Evolutionary conservation across 371 early-diverging fungal genomes (phyloP), one percentile per base, ranked within the genome.

Genomic region (Lichtheimia ramosa): DNA sequence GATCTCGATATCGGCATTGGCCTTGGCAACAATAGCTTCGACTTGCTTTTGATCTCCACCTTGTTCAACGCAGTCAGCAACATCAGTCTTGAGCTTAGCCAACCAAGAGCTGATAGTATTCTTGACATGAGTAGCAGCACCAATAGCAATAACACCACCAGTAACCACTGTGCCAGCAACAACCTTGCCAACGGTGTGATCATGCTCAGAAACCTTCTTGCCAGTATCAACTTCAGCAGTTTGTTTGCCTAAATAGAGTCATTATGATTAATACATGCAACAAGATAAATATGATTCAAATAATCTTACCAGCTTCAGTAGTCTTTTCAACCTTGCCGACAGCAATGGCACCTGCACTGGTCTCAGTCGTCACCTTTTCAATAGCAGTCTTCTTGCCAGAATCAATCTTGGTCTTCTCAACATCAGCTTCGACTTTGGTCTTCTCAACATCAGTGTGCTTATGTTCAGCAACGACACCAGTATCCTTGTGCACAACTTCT

Each of bases 91-190:
- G 21, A 46, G 46, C 46, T 46, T n/a, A 21, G 18, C 18, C 18
- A 46, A 18, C 46, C 46, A 46, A 15, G 63, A 59, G 24, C 56
- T 50, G 42, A 75, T 56, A 46, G 73, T 70, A 0, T 62, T 16
- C 23, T 68, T 70, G 42, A 72, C 64, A 55, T 70, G 42, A 2
- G 48, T 57, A 18, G 56, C 61, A 28, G 48, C 61, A 15, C 53
- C 54, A 34, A 60, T 2, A 43, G 27, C 8, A n/a, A n/a, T n/a
- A n/a, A n/a, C n/a, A n/a, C n/a, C n/a, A n/a, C n/a, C 54, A 21
- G 28, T n/a, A 14, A 60, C 54, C 10, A 53, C 28, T 3, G 34
- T 48, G n/a, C 60, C 58, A 40, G 39, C 50, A 46, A 27, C 56
- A 6, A 48, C 20, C 56, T 56, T 56, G 27, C 15, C 41, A 13